Conservation (phyloP, 371 early-diverging fungal genomes). For the Circinella minor region DNA sequence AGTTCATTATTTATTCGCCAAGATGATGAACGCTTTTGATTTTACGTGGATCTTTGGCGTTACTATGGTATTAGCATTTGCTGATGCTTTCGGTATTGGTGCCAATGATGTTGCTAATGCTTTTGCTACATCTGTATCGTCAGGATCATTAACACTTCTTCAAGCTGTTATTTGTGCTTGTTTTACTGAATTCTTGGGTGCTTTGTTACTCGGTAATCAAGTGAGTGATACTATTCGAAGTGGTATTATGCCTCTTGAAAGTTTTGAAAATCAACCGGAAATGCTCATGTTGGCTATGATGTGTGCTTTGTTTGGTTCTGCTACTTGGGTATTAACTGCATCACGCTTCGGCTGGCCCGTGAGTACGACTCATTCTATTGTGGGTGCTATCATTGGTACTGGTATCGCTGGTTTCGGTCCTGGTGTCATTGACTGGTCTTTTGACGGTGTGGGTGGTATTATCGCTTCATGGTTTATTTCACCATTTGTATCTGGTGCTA, state of each 20-base stretch:
- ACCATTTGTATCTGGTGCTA: constrained; percentile 70
- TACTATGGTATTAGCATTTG: constrained; percentile 67
- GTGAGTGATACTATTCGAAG: constrained; percentile 81
- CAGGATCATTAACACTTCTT: constrained; percentile 73
- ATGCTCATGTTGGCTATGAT: constrained; percentile 84
- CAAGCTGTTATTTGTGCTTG: constrained; percentile 82
- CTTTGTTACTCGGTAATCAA: constrained; percentile 77
- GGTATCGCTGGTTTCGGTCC: constrained; percentile 80
- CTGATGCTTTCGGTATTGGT: constrained; percentile 74
- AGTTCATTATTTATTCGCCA: constrained; percentile 7
- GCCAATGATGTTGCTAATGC: constrained; percentile 93
- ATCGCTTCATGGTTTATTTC: constrained; percentile 82
- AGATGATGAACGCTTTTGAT: constrained; percentile 62
- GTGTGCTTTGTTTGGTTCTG: constrained; percentile 80
- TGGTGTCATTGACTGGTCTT: constrained; percentile 73
- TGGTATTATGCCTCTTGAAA: constrained; percentile 61
- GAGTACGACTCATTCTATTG: constrained; percentile 70
- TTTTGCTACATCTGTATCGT: constrained; percentile 88
- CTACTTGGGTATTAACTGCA: constrained; percentile 79
- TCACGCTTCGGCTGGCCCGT: constrained; percentile 65
- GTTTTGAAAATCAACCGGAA: constrained; percentile 66
- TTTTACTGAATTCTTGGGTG: constrained; percentile 88
- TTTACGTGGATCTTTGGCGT: constrained; percentile 82
- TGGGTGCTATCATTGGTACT: constrained; percentile 81
- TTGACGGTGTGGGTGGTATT: constrained; percentile 73